Conservation (phyloP, 106 monocot species). For the Apostasia shenzhenica region DNA sequence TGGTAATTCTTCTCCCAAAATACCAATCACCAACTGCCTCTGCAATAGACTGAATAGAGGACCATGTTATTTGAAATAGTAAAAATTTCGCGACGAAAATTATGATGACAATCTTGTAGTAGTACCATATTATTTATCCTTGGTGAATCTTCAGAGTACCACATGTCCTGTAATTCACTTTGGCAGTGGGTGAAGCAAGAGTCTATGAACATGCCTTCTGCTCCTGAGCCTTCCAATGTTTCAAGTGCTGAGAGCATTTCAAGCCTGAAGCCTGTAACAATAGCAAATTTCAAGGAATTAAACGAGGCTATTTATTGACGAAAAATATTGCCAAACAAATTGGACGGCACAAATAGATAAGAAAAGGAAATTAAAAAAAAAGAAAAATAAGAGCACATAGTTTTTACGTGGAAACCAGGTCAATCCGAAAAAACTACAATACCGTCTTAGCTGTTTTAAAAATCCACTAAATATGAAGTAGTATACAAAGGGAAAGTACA, state of each 20-base stretch:
- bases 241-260: conserved; percentile 54
- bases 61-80: not conserved
- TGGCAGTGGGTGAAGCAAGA: conserved; percentile 94
- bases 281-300: not conserved
- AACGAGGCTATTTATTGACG: too few species aligned
- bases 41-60: conserved; percentile 8
- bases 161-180: conserved; percentile 74
- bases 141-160: conserved; percentile 63
- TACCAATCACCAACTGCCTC: conserved; percentile 16
- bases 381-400: too few species aligned
- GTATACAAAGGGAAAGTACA: too few species aligned
- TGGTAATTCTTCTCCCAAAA: conserved; percentile 7
- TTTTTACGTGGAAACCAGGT: too few species aligned
- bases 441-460: too few species aligned
- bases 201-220: conserved; percentile 68
- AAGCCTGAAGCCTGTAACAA: conserved; percentile 48
- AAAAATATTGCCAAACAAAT: too few species aligned
- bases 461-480: too few species aligned
- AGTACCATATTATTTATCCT: conserved; percentile 58
- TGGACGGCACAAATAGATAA: too few species aligned
- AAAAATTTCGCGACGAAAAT: too few species aligned
- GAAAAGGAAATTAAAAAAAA: too few species aligned
- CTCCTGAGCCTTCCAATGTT: conserved; percentile 10
- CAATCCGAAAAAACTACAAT: too few species aligned
- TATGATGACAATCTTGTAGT: too few species aligned